Evolutionary conservation across 345 rosid species (phyloP), one percentile per base, ranked within the genome.

Genomic region (Adansonia digitata): DNA sequence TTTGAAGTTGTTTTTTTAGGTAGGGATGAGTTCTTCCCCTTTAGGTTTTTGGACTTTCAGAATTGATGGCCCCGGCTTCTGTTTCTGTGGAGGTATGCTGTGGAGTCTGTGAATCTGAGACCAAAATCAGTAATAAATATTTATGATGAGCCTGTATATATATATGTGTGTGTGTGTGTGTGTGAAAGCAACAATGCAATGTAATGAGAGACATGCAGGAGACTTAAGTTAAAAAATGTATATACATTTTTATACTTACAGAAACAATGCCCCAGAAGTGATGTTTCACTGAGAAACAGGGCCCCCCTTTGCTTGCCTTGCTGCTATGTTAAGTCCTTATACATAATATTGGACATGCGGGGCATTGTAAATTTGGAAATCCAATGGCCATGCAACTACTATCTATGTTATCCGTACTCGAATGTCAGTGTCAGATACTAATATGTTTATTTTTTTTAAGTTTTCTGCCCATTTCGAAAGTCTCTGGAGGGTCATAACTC

Each of bases 81-180:
- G 85, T 79, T 84, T 83, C 87, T 35, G 81, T 56, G 37, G 88
- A 76, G n/a, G 84, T 69, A 59, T 82, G 83, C 69, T 77, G 88
- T 66, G 85, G 79, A 73, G 78, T 75, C 77, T 83, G 84, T 62
- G 90, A 82, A 79, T 89, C 96, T 91, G 81, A 26, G 27, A 57
- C 26, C 63, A 79, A 27, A 46, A 43, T 34, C 62, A 78, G 45
- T 18, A 26, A 73, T 0, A 60, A 29, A 43, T n/a, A 49, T 17
- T 69, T 8, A 17, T 27, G 26, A 71, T 18, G 66, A 75, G 49
- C 72, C 37, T 27, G 27, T 14, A 27, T 27, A 24, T 24, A 12
- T 49, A 5, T 39, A 18, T 13, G 20, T 8, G 8, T 49, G 43
- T 12, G 14, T 7, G 13, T 51, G 61, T 39, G 13, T 7, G 29